phyloP scores from a whole-genome alignment of 73 alveolate genomes.

The Paramecium primaurelia region DNA sequence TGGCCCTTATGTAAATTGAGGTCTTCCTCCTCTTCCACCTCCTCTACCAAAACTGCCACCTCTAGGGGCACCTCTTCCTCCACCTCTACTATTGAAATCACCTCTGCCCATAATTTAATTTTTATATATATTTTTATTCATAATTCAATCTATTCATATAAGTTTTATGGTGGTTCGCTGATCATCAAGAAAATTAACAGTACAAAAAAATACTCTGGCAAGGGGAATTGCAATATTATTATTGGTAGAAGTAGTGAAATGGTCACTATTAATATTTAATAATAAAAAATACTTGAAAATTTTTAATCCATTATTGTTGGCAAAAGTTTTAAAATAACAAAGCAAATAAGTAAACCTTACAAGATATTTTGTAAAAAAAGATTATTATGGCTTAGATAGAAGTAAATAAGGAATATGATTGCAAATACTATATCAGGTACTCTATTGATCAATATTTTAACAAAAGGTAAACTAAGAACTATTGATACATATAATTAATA shows the following conservation, averaged over 20 bases:
- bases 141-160: conserved; percentile 1
- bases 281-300: not conserved
- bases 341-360: not conserved
- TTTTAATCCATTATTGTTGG: not conserved
- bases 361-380: not conserved
- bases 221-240: not conserved
- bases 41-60: conserved; percentile 51
- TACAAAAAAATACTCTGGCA: not conserved
- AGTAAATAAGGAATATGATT: not conserved
- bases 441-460: not conserved
- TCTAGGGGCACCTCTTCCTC: conserved; percentile 50
- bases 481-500: not conserved
- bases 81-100: conserved; percentile 45
- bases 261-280: not conserved
- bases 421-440: not conserved
- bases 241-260: not conserved
- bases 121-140: not conserved
- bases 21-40: conserved; percentile 57
- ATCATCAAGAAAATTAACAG: not conserved
- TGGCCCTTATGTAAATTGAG: conserved; percentile 40
- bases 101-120: conserved; percentile 58
- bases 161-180: not conserved
- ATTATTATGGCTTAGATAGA: not conserved
- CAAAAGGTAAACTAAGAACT: not conserved
- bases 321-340: not conserved